A percentile compares a stretch with the other conserved stretches of the same genome.
These are phyloP conservation scores for Trichoderma citrinoviride DNA, from an alignment of 2,329 filamentous ascomycete genomes.

Conservation along the genomic window DNA sequence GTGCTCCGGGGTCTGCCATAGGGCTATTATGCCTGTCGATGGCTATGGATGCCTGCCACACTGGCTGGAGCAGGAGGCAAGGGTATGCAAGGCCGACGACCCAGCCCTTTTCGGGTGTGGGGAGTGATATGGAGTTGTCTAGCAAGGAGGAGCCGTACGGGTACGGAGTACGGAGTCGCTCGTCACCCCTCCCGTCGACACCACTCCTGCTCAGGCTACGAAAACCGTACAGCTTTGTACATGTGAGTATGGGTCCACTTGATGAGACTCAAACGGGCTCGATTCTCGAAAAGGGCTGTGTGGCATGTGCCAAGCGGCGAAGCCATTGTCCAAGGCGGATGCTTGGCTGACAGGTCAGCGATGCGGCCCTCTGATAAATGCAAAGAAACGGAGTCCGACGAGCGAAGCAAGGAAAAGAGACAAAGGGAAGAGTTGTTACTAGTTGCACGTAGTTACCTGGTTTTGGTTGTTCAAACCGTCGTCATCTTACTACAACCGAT, in stretches of 20 bases:
- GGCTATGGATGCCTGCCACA: not conserved
- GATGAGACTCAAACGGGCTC: conserved; percentile 1
- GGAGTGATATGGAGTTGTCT: conserved; percentile 14
- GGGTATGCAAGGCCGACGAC: conserved; percentile 11
- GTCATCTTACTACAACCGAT: conserved; percentile 9
- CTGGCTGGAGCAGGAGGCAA: conserved; percentile 15
- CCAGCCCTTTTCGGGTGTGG: conserved; percentile 8
- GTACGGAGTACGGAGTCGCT: not conserved
- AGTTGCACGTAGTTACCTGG: not conserved
- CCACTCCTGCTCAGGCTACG: not conserved
- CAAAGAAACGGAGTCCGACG: conserved; percentile 13
- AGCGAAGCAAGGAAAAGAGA: not conserved
- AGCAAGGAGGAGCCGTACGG: conserved; percentile 13
- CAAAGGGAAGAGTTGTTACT: not conserved
- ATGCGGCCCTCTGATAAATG: conserved; percentile 9
- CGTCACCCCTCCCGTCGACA: conserved; percentile 10
- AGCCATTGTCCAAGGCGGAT: conserved; percentile 14
- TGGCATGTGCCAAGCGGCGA: conserved; percentile 20
- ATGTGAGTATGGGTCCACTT: conserved; percentile 19
- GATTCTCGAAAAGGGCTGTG: conserved; percentile 14
- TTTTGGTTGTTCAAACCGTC: conserved; percentile 6
- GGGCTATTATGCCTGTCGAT: conserved; percentile 22
- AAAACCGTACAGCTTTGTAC: conserved; percentile 10
- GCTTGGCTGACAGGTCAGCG: conserved; percentile 16
- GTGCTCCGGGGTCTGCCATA: conserved; percentile 17